A percentile compares a stretch with the other conserved stretches of the same genome.
phyloP scores from a whole-genome alignment of 768 basidiomycete species.

The Trametes villosa region DNA sequence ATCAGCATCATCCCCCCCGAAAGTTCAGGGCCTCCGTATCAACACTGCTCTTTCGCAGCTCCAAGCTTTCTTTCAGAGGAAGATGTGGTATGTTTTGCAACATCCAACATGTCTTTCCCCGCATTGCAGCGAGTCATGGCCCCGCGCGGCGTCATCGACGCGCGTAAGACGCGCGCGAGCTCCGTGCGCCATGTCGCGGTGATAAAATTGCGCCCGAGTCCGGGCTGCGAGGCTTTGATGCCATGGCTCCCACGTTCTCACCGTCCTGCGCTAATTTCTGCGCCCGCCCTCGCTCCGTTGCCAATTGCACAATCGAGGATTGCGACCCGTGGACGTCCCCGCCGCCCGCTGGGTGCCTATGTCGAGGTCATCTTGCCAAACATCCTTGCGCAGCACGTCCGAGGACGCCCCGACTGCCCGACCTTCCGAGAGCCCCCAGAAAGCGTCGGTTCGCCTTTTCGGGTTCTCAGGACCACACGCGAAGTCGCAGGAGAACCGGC shows the following conservation, averaged over 20 bases:
- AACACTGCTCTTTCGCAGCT: not conserved
- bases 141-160: not conserved
- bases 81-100: not conserved
- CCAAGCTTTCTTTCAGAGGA: not conserved
- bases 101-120: not conserved
- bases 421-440: constrained; percentile 9
- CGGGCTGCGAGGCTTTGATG: constrained; percentile 13
- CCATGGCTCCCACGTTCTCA: constrained; percentile 15
- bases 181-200: not conserved
- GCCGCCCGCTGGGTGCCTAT: not conserved
- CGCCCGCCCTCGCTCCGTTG: not conserved
- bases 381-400: constrained; percentile 4
- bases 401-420: constrained; percentile 20
- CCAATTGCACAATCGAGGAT: not conserved
- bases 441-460: constrained; percentile 6
- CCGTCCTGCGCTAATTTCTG: not conserved
- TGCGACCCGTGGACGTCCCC: not conserved
- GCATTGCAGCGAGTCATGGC: not conserved
- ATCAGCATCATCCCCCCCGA: constrained; percentile 16
- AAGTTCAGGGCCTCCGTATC: too few relatives aligned
- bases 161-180: not conserved
- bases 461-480: constrained; percentile 12
- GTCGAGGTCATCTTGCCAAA: not conserved
- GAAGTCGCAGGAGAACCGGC: constrained; percentile 11
- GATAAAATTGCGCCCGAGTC: constrained; percentile 11